A percentile compares a stretch with the other conserved stretches of the same genome.
These are phyloP conservation scores for Aspergillus hiratsukae DNA, from an alignment of 2,329 filamentous ascomycete genomes.

Conservation along the genomic window DNA sequence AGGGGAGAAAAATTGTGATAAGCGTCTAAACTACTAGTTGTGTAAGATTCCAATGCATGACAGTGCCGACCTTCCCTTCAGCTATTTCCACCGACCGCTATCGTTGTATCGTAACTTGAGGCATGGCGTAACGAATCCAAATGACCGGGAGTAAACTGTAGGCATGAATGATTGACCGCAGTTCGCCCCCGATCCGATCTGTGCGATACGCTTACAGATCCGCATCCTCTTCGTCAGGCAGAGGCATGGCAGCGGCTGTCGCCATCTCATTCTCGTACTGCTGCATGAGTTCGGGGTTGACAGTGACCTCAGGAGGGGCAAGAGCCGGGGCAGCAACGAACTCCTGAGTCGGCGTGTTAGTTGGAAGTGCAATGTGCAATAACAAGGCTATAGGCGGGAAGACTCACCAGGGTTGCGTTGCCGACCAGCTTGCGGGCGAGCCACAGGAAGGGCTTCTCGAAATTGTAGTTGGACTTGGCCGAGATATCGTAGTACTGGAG, in stretches of 20 bases:
- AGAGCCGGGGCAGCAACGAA: conserved; percentile 95
- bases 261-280: conserved; percentile 88
- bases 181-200: conserved; percentile 7
- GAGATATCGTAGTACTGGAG: conserved; percentile 99
- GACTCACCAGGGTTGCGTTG: conserved; percentile 75
- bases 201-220: conserved; percentile 40
- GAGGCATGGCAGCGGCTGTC: conserved; percentile 71
- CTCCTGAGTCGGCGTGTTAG: conserved; percentile 56
- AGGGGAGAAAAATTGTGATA: conserved; percentile 22
- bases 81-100: conserved; percentile 28
- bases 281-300: conserved; percentile 77
- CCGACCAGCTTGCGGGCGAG: conserved; percentile 96
- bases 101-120: conserved; percentile 36
- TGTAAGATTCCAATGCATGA: conserved; percentile 30
- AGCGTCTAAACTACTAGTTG: conserved; percentile 26
- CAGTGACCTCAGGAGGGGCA: conserved; percentile 84
- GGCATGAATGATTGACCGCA: conserved; percentile 6
- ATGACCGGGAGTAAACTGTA: conserved; percentile 5
- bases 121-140: conserved; percentile 23
- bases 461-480: conserved; percentile 99
- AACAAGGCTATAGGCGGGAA: conserved; percentile 9
- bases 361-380: conserved; percentile 15
- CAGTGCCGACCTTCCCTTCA: conserved; percentile 31
- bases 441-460: conserved; percentile 99
- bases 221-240: conserved; percentile 91